phyloP scores from a whole-genome alignment of 2,329 filamentous ascomycete genomes.

The Aspergillus unguis region DNA sequence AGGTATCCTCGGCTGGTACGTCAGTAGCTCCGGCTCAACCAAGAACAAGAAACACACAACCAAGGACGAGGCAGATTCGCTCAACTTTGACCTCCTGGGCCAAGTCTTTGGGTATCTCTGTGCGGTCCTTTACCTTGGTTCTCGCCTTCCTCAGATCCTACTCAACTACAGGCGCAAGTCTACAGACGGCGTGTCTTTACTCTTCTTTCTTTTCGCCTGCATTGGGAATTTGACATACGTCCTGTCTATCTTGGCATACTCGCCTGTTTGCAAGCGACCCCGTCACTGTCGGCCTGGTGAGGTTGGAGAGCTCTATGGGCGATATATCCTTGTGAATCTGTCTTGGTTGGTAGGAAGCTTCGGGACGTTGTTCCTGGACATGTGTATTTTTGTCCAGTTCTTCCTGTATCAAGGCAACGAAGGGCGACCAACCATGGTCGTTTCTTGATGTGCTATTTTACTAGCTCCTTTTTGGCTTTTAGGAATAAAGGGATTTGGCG shows the following conservation, averaged over 20 bases:
- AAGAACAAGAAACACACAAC: slow-evolving; percentile 20
- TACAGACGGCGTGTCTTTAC: slow-evolving; percentile 86
- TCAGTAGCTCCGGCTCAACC: slow-evolving; percentile 52
- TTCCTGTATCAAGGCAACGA: slow-evolving; percentile 67
- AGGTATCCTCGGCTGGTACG: slow-evolving; percentile 81
- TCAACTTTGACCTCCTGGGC: slow-evolving; percentile 71
- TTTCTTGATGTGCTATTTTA: not conserved
- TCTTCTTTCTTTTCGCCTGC: slow-evolving; percentile 96
- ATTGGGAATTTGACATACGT: slow-evolving; percentile 94
- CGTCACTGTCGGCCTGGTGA: slow-evolving; percentile 63
- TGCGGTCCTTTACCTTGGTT: slow-evolving; percentile 82
- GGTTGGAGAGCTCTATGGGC: slow-evolving; percentile 63
- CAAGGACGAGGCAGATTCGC: slow-evolving; percentile 20
- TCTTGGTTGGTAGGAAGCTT: slow-evolving; percentile 89
- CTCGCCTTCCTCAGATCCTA: slow-evolving; percentile 82
- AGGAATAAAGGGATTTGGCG: not conserved
- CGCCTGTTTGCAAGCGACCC: slow-evolving; percentile 59
- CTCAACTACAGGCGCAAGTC: slow-evolving; percentile 90
- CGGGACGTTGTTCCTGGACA: slow-evolving; percentile 79
- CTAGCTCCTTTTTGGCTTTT: not conserved
- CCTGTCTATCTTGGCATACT: slow-evolving; percentile 84
- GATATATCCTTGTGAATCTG: slow-evolving; percentile 83
- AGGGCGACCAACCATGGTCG: slow-evolving; percentile 1
- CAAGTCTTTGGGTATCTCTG: slow-evolving; percentile 94
- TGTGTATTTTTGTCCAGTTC: slow-evolving; percentile 86